Conservation (phyloP, 768 basidiomycete species). For the Suillus sp. region DNA sequence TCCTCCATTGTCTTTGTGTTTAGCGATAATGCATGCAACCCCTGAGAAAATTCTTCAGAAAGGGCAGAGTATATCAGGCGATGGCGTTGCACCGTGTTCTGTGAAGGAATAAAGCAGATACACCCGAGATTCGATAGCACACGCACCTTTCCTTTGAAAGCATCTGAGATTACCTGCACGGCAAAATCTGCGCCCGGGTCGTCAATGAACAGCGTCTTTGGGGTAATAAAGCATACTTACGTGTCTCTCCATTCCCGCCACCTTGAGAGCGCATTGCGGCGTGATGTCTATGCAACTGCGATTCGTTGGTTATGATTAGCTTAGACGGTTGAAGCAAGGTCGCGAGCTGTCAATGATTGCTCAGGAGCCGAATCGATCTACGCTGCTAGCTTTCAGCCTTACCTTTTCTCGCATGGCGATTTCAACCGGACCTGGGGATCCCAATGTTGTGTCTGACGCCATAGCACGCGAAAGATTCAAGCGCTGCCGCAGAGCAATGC, state of each 20-base stretch:
- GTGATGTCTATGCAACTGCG: slow-evolving; percentile 85
- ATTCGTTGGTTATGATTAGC: slow-evolving; percentile 77
- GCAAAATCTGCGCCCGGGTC: slow-evolving; percentile 63
- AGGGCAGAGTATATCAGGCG: slow-evolving; percentile 75
- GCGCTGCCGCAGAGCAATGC: slow-evolving; percentile 22
- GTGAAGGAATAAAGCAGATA: slow-evolving; percentile 16
- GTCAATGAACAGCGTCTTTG: slow-evolving; percentile 20
- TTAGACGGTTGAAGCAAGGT: slow-evolving; percentile 59
- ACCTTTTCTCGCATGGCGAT: slow-evolving; percentile 64
- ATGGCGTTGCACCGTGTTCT: slow-evolving; percentile 82
- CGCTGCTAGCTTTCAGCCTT: slow-evolving; percentile 23
- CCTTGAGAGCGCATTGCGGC: slow-evolving; percentile 73
- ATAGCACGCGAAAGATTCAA: slow-evolving; percentile 26
- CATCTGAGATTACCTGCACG: slow-evolving; percentile 69
- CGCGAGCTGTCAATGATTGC: slow-evolving; percentile 51
- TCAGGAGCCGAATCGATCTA: slow-evolving; percentile 25
- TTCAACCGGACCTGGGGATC: slow-evolving; percentile 53
- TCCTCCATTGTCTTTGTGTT: slow-evolving; percentile 72
- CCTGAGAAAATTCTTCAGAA: slow-evolving; percentile 67
- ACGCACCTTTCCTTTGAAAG: slow-evolving; percentile 72
- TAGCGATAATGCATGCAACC: slow-evolving; percentile 77
- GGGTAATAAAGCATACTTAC: slow-evolving; percentile 49
- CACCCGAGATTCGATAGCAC: slow-evolving; percentile 14
- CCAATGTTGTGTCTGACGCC: slow-evolving; percentile 26
- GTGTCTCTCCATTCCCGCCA: slow-evolving; percentile 75